A percentile compares a stretch with the other conserved stretches of the same genome.
phyloP scores from a whole-genome alignment of 1,284 basidiomycete species.

The Testicularia cyperi region DNA sequence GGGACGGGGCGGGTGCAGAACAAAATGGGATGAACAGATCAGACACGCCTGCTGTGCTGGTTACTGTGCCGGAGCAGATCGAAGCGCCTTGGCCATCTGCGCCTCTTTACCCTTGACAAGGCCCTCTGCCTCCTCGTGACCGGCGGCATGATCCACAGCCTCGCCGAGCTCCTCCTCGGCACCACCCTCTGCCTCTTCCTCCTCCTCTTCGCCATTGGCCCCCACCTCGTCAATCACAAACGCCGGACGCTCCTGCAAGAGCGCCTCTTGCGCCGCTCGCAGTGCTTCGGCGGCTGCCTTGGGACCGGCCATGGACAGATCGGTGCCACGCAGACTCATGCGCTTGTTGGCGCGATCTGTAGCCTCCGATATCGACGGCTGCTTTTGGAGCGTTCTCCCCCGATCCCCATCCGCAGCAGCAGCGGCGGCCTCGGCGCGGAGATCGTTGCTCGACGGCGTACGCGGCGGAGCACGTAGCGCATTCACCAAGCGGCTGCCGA shows the following conservation, averaged over 20 bases:
- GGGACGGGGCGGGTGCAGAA: too few species aligned
- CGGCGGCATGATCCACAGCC: constrained; percentile 19
- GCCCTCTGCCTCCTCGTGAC: constrained; percentile 13
- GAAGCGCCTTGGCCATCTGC: constrained; percentile 30
- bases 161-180: constrained; percentile 28
- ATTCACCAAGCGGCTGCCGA: constrained; percentile 42
- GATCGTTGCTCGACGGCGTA: constrained; percentile 19
- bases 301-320: constrained; percentile 40
- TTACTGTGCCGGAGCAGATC: constrained; percentile 29
- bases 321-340: constrained; percentile 33
- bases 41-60: background rate
- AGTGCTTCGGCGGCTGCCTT: constrained; percentile 45
- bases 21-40: too few species aligned
- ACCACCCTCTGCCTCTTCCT: constrained; percentile 15
- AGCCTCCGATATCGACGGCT: constrained; percentile 1
- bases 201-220: constrained; percentile 7
- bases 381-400: constrained; percentile 21
- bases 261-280: constrained; percentile 43
- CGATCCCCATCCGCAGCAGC: constrained; percentile 1
- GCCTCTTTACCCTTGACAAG: constrained; percentile 31
- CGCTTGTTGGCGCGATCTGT: constrained; percentile 14
- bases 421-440: constrained; percentile 9
- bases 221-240: constrained; percentile 54
- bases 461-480: constrained; percentile 22
- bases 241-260: constrained; percentile 42